phyloP scores from a whole-genome alignment of 352 stramenopile genomes.

The Phytophthora aleatoria region DNA sequence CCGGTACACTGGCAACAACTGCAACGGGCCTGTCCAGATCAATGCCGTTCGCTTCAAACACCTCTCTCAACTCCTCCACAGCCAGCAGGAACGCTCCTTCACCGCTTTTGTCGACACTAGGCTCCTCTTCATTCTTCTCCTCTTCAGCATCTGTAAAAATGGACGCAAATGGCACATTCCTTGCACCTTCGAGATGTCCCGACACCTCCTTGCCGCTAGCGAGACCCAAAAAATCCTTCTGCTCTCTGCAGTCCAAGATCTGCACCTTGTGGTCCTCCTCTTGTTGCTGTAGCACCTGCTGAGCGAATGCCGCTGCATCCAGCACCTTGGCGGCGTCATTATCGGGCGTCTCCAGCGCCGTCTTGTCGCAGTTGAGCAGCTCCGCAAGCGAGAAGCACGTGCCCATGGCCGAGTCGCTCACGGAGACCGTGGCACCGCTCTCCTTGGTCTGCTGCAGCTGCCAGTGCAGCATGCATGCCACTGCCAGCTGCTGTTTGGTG shows the following conservation, averaged over 20 bases:
- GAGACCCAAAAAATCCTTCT: slow-evolving; percentile 57
- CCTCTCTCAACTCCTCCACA: slow-evolving; percentile 38
- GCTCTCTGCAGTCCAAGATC: slow-evolving; percentile 57
- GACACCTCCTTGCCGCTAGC: slow-evolving; percentile 41
- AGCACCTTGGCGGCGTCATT: slow-evolving; percentile 29
- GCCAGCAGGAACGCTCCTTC: slow-evolving; percentile 42
- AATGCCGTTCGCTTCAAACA: slow-evolving; percentile 52
- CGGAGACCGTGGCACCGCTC: slow-evolving; percentile 26
- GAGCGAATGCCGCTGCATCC: slow-evolving; percentile 27
- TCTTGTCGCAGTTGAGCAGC: slow-evolving; percentile 47
- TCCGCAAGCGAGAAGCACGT: slow-evolving; percentile 46
- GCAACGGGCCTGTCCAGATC: slow-evolving; percentile 42
- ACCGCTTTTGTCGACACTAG: slow-evolving; percentile 26
- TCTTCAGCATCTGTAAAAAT: slow-evolving; percentile 42
- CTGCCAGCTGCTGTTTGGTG: slow-evolving; percentile 53
- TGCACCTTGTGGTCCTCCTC: slow-evolving; percentile 32
- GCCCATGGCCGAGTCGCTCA: slow-evolving; percentile 29
- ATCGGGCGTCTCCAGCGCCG: slow-evolving; percentile 31
- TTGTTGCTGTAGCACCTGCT: slow-evolving; percentile 36
- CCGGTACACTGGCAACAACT: slow-evolving; percentile 48
- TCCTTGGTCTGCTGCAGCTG: slow-evolving; percentile 30
- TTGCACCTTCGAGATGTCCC: slow-evolving; percentile 57
- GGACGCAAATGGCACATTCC: slow-evolving; percentile 55
- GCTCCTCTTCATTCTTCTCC: slow-evolving; percentile 36
- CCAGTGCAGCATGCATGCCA: slow-evolving; percentile 63